Percentiles rank a stretch among this genome's conserved stretches.
These are phyloP conservation scores for Magnusiomyces magnusii DNA, from an alignment of 1,139 yeast genomes.

Conservation along the genomic window DNA sequence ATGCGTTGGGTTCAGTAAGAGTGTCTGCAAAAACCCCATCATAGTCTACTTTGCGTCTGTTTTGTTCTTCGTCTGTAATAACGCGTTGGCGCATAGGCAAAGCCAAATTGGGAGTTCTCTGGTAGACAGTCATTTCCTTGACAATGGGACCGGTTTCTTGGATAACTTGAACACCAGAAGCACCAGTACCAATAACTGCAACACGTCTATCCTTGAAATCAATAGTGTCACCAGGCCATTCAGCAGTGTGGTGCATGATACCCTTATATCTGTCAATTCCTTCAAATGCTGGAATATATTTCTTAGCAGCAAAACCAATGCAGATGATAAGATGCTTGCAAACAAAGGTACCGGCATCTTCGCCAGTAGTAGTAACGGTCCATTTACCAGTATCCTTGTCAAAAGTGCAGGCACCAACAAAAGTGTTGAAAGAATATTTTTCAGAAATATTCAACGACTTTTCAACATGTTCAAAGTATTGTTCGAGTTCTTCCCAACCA, in stretches of 20 bases:
- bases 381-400: conserved; percentile 36
- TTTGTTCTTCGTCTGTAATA: conserved; percentile 11
- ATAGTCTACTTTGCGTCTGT: conserved; percentile 16
- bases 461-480: conserved; percentile 39
- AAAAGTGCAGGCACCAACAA: conserved; percentile 32
- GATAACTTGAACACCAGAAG: conserved; percentile 41
- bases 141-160: conserved; percentile 27
- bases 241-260: conserved; percentile 42
- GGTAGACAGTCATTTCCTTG: conserved; percentile 24
- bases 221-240: conserved; percentile 36
- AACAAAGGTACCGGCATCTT: conserved; percentile 34
- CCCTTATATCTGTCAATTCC: conserved; percentile 42
- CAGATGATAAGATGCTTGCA: conserved; percentile 35
- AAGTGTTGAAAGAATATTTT: conserved; percentile 33
- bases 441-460: conserved; percentile 34
- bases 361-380: conserved; percentile 36
- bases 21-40: conserved; percentile 19
- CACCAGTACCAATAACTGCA: conserved; percentile 41
- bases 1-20: conserved; percentile 15
- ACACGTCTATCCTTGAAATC: conserved; percentile 36
- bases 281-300: conserved; percentile 14
- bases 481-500: conserved; percentile 44
- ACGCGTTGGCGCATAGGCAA: conserved; percentile 26
- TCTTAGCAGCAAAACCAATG: conserved; percentile 25
- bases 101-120: conserved; percentile 27